Evolutionary conservation across 441 rosid species (phyloP), one percentile per base, ranked within the genome.

Genomic region (Mallotus japonicus): DNA sequence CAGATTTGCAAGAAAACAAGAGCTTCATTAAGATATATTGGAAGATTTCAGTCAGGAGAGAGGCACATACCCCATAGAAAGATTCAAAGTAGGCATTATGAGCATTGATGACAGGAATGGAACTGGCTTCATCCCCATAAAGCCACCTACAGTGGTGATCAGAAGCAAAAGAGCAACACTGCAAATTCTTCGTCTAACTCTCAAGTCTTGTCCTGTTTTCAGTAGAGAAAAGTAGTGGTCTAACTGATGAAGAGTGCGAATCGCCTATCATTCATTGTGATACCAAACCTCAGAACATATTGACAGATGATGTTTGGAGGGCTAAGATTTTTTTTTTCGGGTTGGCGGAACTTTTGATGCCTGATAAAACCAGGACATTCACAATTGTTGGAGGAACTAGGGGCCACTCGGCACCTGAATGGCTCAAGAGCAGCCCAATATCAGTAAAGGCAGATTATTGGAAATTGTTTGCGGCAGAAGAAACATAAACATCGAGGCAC

Each of bases 211-310:
- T 37, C 40, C 40, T 37, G 40, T 37, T 37, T 37, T 37, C 40
- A 37, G 40, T 37, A 37, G 40, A 37, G 6, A 37, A 37, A 6
- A 37, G 40, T 5, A 6, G 6, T 37, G 40, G 6, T 37, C 40
- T 37, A 37, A 42, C 79, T 10, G 80, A 84, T 6, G 85, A 84
- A 50, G 85, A 81, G 58, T 81, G 87, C 1, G 77, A 77, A 7
- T 54, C 70, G 0, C 84, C 66, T 14, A 81, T 83, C 70, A 77
- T 81, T 28, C 82, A 79, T 55, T 84, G 87, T 13, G 74, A 81
- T 60, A 76, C 80, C 17, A 83, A 80, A n/a, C 82, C 77, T 6
- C 84, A 80, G 8, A 83, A 80, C 79, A 83, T 83, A n/a, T 71
- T 78, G 3, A 54, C 76, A 65, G 82, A 80, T 19, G 42, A 74